Evolutionary conservation across 2,329 filamentous ascomycete species (phyloP).

Genomic region (Sporothrix sp.): DNA sequence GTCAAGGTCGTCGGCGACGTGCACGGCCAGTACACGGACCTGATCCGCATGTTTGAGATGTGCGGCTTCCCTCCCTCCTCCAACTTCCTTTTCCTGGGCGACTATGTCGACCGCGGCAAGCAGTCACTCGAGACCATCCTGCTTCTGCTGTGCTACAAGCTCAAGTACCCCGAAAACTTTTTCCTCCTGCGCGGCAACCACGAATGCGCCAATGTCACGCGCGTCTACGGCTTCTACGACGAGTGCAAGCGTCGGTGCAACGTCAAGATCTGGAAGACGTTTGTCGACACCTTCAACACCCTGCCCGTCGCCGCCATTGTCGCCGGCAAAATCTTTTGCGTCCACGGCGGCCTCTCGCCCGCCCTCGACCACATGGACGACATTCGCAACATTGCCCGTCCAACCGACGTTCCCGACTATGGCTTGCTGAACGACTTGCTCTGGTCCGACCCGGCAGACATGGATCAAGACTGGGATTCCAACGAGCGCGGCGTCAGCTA

Average conservation of each 20-base stretch:
- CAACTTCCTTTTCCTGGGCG: constrained; percentile 89
- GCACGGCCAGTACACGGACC: constrained; percentile 90
- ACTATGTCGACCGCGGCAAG: constrained; percentile 95
- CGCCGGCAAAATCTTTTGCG: constrained; percentile 94
- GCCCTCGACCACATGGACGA: constrained; percentile 96
- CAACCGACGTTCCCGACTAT: constrained; percentile 95
- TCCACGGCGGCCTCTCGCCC: constrained; percentile 88
- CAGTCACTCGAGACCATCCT: constrained; percentile 92
- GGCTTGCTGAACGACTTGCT: constrained; percentile 88
- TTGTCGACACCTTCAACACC: constrained; percentile 93
- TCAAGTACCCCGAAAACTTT: constrained; percentile 96
- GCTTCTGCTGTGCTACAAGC: constrained; percentile 87
- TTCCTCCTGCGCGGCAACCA: constrained; percentile 92
- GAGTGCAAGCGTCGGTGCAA: constrained; percentile 95
- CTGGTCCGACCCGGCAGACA: constrained; percentile 96
- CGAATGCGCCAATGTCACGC: constrained; percentile 91
- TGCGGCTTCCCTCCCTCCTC: constrained; percentile 87
- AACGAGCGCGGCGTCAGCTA: constrained; percentile 97
- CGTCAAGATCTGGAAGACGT: constrained; percentile 97
- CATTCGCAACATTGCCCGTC: constrained; percentile 88
- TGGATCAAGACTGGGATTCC: constrained; percentile 96
- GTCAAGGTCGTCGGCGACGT: constrained; percentile 98
- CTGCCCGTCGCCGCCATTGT: constrained; percentile 95
- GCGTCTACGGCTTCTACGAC: constrained; percentile 96
- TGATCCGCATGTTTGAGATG: constrained; percentile 98